A percentile compares a stretch with the other conserved stretches of the same genome.
These are phyloP conservation scores for Colletotrichum costaricense DNA, from an alignment of 2,329 filamentous ascomycete species.

Conservation along the genomic window DNA sequence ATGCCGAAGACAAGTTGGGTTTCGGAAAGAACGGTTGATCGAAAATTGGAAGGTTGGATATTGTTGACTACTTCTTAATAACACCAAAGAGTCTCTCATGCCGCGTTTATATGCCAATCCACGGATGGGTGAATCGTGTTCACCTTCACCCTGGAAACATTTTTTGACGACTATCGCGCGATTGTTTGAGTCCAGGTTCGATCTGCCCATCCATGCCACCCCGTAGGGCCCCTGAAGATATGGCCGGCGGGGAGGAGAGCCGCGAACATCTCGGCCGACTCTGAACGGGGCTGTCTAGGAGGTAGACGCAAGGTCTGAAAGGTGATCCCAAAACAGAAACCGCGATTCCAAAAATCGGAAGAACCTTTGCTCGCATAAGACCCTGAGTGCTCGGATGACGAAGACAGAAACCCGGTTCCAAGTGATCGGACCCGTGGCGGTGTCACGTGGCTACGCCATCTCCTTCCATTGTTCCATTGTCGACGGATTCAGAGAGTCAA, in stretches of 20 bases:
- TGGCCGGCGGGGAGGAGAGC: background rate
- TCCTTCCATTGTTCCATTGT: background rate
- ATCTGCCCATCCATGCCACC: background rate
- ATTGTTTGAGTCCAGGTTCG: background rate
- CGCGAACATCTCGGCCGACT: too few species aligned
- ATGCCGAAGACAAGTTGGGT: background rate
- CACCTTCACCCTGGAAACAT: background rate
- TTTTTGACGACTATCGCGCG: background rate
- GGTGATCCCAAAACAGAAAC: background rate
- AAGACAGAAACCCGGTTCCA: background rate
- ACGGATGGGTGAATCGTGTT: background rate
- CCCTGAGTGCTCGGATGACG: background rate
- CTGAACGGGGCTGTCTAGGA: background rate
- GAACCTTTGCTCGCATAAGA: background rate
- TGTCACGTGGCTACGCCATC: background rate
- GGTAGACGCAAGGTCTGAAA: background rate
- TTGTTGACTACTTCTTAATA: background rate
- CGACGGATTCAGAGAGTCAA: too few species aligned
- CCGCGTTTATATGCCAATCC: background rate
- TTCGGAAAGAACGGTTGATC: background rate
- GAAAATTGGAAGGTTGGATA: background rate
- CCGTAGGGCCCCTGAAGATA: background rate
- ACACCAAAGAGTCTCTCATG: background rate
- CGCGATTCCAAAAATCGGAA: background rate
- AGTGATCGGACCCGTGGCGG: background rate